Percentiles rank a stretch among this genome's conserved stretches.
These are phyloP conservation scores for Exutisphaerella laricina DNA, from an alignment of 2,329 filamentous ascomycete genomes.

Conservation along the genomic window DNA sequence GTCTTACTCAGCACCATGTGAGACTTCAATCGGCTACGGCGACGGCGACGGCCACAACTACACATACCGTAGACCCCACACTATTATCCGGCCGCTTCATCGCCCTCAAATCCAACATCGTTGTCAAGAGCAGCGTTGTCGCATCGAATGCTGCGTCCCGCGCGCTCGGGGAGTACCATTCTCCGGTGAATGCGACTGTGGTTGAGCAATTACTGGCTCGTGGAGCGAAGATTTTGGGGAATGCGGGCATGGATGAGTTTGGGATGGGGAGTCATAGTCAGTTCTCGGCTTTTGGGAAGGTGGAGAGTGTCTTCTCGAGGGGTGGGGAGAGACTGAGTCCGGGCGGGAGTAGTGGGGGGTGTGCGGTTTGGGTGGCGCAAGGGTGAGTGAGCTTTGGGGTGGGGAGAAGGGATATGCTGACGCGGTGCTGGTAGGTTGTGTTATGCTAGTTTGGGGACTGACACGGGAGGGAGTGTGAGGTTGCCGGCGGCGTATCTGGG, in stretches of 20 bases:
- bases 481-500: conserved; percentile 84
- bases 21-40: neutral
- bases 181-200: conserved; percentile 78
- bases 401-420: too few species aligned
- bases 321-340: conserved; percentile 51
- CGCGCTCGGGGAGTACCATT: conserved; percentile 62
- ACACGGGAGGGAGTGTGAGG: conserved; percentile 85
- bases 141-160: conserved; percentile 71
- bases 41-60: too few species aligned
- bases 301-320: conserved; percentile 48
- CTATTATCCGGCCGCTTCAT: conserved; percentile 34
- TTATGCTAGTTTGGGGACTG: conserved; percentile 75
- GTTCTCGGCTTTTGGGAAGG: conserved; percentile 61
- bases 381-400: too few species aligned
- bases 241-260: conserved; percentile 86
- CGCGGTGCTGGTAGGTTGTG: too few species aligned
- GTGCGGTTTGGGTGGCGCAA: conserved; percentile 73
- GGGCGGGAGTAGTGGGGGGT: conserved; percentile 89
- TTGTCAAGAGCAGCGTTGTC: conserved; percentile 32
- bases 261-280: conserved; percentile 85
- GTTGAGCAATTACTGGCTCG: conserved; percentile 60
- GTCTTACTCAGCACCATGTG: conserved; percentile 4
- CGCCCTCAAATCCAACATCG: conserved; percentile 50
- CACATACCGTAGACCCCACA: too few species aligned
- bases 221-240: conserved; percentile 63